Evolutionary conservation across 768 basidiomycete genomes (phyloP).

Genomic region (Cystofilobasidium bisporidii): DNA sequence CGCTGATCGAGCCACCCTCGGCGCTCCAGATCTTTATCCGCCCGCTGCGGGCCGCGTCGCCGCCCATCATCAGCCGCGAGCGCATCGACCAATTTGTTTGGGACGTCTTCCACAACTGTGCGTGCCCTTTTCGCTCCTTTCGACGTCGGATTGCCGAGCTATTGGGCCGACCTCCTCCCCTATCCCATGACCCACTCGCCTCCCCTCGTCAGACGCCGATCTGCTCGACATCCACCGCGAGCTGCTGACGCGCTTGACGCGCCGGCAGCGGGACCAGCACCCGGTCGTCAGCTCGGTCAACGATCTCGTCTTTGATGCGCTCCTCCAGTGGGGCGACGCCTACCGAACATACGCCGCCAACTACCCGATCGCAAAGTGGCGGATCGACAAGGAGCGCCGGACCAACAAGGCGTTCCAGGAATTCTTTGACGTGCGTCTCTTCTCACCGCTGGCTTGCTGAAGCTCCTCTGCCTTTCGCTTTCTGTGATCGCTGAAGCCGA

Average conservation of each 20-base stretch:
- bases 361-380: conserved; percentile 41
- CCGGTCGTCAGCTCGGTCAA: conserved; percentile 38
- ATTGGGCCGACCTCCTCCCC: background rate
- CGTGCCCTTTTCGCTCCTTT: background rate
- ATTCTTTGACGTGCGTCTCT: conserved; percentile 35
- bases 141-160: too few relatives aligned
- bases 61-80: conserved; percentile 54
- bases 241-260: conserved; percentile 36
- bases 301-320: conserved; percentile 40
- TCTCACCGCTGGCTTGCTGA: too few relatives aligned
- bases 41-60: conserved; percentile 43
- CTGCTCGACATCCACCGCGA: conserved; percentile 37
- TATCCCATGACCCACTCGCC: background rate
- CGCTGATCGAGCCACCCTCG: background rate
- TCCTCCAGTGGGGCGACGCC: conserved; percentile 40
- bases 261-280: conserved; percentile 41
- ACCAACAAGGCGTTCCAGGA: conserved; percentile 34
- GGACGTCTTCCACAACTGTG: conserved; percentile 26
- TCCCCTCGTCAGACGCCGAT: background rate
- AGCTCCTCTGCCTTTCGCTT: background rate
- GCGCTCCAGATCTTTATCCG: conserved; percentile 58
- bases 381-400: conserved; percentile 37
- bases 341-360: conserved; percentile 41
- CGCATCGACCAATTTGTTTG: conserved; percentile 17
- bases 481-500: too few relatives aligned